Evolutionary conservation across 2,329 filamentous ascomycete genomes (phyloP).

Genomic region (Botrytis elliptica): DNA sequence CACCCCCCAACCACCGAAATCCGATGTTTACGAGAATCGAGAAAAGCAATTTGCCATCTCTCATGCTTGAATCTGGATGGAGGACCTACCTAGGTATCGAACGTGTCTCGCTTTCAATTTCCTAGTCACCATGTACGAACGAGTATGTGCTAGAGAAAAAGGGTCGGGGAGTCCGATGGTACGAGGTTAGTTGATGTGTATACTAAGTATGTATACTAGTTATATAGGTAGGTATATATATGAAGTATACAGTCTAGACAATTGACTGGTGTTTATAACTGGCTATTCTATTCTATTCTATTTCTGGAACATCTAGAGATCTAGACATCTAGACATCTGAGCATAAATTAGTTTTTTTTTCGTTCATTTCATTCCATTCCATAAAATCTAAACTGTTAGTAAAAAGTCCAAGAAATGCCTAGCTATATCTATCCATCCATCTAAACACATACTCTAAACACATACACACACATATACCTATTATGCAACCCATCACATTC

Average conservation of each 20-base stretch:
- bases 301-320: neutral
- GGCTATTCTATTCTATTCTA: too few species aligned
- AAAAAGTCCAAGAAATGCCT: neutral
- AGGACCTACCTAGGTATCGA: neutral
- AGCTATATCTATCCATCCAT: too few species aligned
- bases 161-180: too few species aligned
- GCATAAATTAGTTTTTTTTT: neutral
- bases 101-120: neutral
- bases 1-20: neutral
- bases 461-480: too few species aligned
- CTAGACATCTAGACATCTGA: neutral
- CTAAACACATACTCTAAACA: too few species aligned
- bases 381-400: neutral
- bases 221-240: too few species aligned
- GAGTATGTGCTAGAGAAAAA: neutral
- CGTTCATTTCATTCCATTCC: too few species aligned
- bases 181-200: neutral
- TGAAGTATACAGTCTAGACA: neutral
- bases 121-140: neutral
- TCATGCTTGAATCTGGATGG: neutral
- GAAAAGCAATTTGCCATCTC: neutral
- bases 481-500: too few species aligned
- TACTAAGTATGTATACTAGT: too few species aligned
- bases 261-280: neutral
- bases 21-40: neutral